A percentile compares a stretch with the other conserved stretches of the same genome.
These are phyloP conservation scores for Cordyceps militaris DNA, from an alignment of 2,329 filamentous ascomycete genomes.

Conservation along the genomic window DNA sequence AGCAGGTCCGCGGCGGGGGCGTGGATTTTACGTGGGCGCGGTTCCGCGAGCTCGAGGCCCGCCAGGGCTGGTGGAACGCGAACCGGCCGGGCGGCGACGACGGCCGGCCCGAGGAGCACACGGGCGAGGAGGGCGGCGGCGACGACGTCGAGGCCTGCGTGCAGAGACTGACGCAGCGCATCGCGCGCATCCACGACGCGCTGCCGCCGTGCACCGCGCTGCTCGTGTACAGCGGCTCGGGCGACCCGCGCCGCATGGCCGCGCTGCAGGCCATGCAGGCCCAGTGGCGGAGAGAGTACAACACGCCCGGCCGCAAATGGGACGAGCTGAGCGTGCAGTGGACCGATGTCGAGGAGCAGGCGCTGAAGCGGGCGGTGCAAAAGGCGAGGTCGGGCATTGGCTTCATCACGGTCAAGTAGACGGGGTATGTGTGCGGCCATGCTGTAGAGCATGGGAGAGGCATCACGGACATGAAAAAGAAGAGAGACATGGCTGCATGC, in stretches of 20 bases:
- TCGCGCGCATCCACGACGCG: slow-evolving; percentile 48
- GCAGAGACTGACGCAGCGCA: slow-evolving; percentile 37
- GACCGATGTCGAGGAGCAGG: slow-evolving; percentile 61
- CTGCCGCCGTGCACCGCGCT: slow-evolving; percentile 60
- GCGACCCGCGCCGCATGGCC: slow-evolving; percentile 61
- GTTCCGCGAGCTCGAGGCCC: slow-evolving; percentile 57
- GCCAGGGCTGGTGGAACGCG: slow-evolving; percentile 62
- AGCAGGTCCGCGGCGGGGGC: slow-evolving; percentile 50
- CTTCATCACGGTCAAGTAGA: slow-evolving; percentile 57
- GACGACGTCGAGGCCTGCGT: slow-evolving; percentile 39
- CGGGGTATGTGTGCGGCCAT: too few relatives aligned
- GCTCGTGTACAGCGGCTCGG: slow-evolving; percentile 58
- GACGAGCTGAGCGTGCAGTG: slow-evolving; percentile 59
- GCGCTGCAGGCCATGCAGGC: slow-evolving; percentile 52
- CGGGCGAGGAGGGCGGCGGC: slow-evolving; percentile 14
- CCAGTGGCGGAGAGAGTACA: slow-evolving; percentile 58
- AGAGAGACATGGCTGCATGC: neutral
- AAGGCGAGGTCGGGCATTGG: slow-evolving; percentile 55
- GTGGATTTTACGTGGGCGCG: slow-evolving; percentile 63
- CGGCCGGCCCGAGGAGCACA: slow-evolving; percentile 24
- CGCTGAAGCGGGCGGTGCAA: slow-evolving; percentile 48
- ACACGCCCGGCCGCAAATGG: slow-evolving; percentile 57
- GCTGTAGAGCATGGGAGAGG: too few relatives aligned
- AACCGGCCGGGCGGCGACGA: slow-evolving; percentile 36
- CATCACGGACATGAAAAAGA: slow-evolving; percentile 51